Evolutionary conservation across 306 rosid species (phyloP).

Genomic region (barrel medic (Medicago truncatula)): MtrunA17r5.0-ANR NC_053048.1:48707001-48707500

Average conservation of each 20-base stretch:
- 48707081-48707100: constrained; percentile 39
- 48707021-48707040: too few relatives aligned
- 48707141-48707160: constrained; percentile 62
- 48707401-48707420: constrained; percentile 58
- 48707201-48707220: not conserved
- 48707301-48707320: constrained; percentile 19
- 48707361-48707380: constrained; percentile 24
- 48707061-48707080: too few relatives aligned
- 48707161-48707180: constrained; percentile 55
- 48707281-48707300: too few relatives aligned
- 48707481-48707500: constrained; percentile 2
- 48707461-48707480: constrained; percentile 40
- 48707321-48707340: not conserved
- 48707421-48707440: constrained; percentile 58
- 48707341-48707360: not conserved
- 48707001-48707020: too few relatives aligned
- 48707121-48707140: constrained; percentile 46
- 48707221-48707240: constrained; percentile 39
- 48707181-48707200: constrained; percentile 49
- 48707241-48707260: not conserved
- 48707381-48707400: constrained; percentile 52
- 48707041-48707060: too few relatives aligned
- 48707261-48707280: not conserved
- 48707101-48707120: constrained; percentile 83
- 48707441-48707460: constrained; percentile 58